Evolutionary conservation across 768 basidiomycete genomes (phyloP), one percentile per base, ranked within the genome.

Genomic region (Hypsizygus marmoreus): DNA sequence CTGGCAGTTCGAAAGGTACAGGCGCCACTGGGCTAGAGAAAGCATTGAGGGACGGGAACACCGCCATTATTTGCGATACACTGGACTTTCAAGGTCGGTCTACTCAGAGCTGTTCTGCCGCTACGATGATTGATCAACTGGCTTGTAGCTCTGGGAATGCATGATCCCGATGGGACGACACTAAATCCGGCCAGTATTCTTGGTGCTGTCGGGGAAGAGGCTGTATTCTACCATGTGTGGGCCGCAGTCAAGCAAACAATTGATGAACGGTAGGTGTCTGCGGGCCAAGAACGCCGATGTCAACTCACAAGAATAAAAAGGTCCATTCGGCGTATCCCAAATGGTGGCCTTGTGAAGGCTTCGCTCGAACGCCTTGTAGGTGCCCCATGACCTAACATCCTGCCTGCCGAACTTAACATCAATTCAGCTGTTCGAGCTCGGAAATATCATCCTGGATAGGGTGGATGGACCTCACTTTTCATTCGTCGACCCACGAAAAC

Each of bases 361-460:
- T 53, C 55, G 2, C 30, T 66, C 25, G 60, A 65, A 25, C 63
- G 61, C 40, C 55, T 69, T 30, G 68, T 70, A 41, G 35, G 66
- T 58, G 20, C 28, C 12, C 20, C 30, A 34, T 40, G 53, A 47
- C 24, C 43, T 7, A 31, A 7, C 6, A 19, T 40, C 29, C 24
- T 17, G 29, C 23, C 49, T 24, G 23, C 40, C 43, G 45, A 43
- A 10, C 41, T 20, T 42, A 47, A 45, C 3, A 23, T 49, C 23
- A 13, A 32, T 34, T 29, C 46, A 84, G 83, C 54, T 82, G 35
- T 69, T 79, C 41, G 77, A 82, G 53, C 54, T 82, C 19, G 77
- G 76, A 16, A 55, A 59, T 4, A 69, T 68, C 3, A 58, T 81
- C 40, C 55, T 73, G 37, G 72, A 76, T 45, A 63, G 69, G n/a